phyloP scores from a whole-genome alignment of 2,329 filamentous ascomycete genomes.

The Fusarium burgessii region DNA sequence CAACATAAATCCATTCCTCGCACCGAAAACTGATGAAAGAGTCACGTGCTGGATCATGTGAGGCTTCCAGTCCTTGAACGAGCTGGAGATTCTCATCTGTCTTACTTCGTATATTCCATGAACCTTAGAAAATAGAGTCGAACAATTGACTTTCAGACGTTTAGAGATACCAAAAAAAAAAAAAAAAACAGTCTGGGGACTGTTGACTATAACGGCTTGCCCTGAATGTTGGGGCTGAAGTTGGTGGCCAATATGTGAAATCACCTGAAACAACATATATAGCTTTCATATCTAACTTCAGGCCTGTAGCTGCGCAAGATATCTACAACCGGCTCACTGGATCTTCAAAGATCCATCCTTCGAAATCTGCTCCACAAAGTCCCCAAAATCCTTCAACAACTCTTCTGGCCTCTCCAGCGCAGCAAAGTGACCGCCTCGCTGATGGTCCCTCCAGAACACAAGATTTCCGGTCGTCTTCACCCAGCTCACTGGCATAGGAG shows the following conservation, averaged over 20 bases:
- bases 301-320: too few relatives aligned
- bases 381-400: not conserved
- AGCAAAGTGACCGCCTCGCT: constrained; percentile 3
- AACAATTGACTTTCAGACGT: too few relatives aligned
- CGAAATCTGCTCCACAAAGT: constrained; percentile 5
- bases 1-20: not conserved
- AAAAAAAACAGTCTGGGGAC: too few relatives aligned
- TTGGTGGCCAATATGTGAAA: too few relatives aligned
- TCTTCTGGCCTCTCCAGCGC: not conserved
- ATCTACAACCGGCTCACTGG: not conserved
- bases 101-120: too few relatives aligned
- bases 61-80: not conserved
- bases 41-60: not conserved
- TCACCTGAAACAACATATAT: too few relatives aligned
- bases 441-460: not conserved
- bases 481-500: constrained; percentile 7
- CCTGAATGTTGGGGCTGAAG: too few relatives aligned
- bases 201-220: too few relatives aligned
- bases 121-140: too few relatives aligned
- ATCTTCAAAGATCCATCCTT: constrained; percentile 5
- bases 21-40: fast-evolving
- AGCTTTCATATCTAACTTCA: too few relatives aligned
- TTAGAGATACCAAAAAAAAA: too few relatives aligned
- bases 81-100: too few relatives aligned
- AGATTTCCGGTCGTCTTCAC: not conserved